Evolutionary conservation across 345 rosid species (phyloP).

Genomic region (Eucalyptus erythrocorys): DNA sequence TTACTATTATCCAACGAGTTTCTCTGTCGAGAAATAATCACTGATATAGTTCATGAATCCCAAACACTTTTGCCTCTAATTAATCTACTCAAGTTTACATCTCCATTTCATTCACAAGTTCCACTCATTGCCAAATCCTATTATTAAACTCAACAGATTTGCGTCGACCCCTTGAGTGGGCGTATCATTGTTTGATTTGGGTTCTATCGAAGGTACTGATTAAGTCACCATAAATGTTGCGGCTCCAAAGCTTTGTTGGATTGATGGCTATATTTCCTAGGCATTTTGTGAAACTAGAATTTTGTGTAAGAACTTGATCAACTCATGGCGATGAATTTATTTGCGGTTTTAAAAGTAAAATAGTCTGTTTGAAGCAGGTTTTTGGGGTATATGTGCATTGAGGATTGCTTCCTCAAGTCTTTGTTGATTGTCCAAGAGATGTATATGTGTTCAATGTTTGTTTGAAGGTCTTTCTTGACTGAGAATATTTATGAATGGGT

Average conservation of each 20-base stretch:
- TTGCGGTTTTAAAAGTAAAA: background rate
- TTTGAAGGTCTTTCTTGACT: no score
- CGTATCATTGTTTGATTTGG: background rate
- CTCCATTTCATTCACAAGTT: background rate
- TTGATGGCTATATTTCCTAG: background rate
- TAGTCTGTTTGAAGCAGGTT: background rate
- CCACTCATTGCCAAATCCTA: background rate
- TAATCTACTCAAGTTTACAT: background rate
- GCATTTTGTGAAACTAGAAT: background rate
- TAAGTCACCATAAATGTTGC: background rate
- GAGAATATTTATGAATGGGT: background rate
- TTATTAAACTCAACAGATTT: background rate
- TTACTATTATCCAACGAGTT: background rate
- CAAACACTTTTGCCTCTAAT: background rate
- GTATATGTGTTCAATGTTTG: no score
- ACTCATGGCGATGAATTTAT: accelerated
- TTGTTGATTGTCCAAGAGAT: no score
- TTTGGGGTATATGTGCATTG: no score
- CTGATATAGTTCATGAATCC: background rate
- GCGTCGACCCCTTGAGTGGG: accelerated
- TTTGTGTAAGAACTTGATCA: background rate
- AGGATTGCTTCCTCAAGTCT: no score
- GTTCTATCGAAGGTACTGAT: background rate
- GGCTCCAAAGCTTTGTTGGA: background rate
- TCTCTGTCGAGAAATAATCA: background rate